A percentile compares a stretch with the other conserved stretches of the same genome.
phyloP scores from a whole-genome alignment of 2,329 filamentous ascomycete genomes.

The Fusarium pseudograminearum region DNA sequence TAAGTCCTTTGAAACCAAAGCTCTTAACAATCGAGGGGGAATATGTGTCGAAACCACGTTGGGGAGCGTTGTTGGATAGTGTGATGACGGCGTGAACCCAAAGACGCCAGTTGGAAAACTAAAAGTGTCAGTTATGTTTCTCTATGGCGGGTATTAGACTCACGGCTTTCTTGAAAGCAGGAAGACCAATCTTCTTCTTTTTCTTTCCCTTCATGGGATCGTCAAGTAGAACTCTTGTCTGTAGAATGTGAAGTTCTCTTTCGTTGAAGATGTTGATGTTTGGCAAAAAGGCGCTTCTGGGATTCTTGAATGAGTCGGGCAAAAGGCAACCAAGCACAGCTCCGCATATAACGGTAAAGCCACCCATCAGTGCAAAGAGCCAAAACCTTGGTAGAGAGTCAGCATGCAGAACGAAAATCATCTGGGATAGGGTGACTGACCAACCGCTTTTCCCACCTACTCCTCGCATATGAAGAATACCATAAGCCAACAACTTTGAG shows the following conservation, averaged over 20 bases:
- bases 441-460: conserved; percentile 60
- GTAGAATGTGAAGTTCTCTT: conserved; percentile 57
- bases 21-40: conserved; percentile 65
- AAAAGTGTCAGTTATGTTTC: background rate
- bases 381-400: conserved; percentile 57
- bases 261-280: conserved; percentile 52
- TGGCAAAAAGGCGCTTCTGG: conserved; percentile 57
- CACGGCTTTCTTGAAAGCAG: conserved; percentile 59
- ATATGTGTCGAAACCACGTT: conserved; percentile 64
- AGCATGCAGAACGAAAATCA: accelerated
- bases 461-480: conserved; percentile 63
- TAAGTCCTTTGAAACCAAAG: conserved; percentile 63
- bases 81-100: conserved; percentile 65
- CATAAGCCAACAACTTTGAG: conserved; percentile 57
- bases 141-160: conserved; percentile 16
- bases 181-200: conserved; percentile 60
- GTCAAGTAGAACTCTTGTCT: conserved; percentile 56
- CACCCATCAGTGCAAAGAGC: conserved; percentile 66
- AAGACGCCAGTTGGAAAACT: conserved; percentile 65
- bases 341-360: conserved; percentile 62
- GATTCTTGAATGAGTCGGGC: conserved; percentile 60
- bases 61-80: conserved; percentile 61
- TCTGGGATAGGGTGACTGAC: background rate
- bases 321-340: conserved; percentile 58
- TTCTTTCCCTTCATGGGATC: conserved; percentile 61